Percentiles rank a stretch among this genome's conserved stretches.
Evolutionary conservation across 2,329 filamentous ascomycete species (phyloP).

Genomic region (Apiospora saccharicola): DNA sequence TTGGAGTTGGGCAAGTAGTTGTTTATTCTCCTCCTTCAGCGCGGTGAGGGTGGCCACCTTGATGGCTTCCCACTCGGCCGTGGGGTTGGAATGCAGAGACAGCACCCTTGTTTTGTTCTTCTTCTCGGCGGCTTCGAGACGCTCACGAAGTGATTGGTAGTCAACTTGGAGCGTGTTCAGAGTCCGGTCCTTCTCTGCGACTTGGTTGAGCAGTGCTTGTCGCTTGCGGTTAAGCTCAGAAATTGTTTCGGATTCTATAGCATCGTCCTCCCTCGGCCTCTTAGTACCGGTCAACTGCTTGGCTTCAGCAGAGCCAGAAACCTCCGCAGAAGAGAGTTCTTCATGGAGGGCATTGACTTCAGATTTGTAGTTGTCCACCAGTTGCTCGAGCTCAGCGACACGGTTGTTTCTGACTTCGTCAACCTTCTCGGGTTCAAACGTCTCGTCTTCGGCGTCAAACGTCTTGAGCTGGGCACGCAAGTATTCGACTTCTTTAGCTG

Average conservation of each 20-base stretch:
- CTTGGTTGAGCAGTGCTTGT: conserved; percentile 60
- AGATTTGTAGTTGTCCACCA: conserved; percentile 84
- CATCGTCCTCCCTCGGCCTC: conserved; percentile 66
- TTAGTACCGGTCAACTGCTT: conserved; percentile 61
- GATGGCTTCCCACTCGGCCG: conserved; percentile 82
- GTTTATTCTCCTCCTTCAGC: conserved; percentile 83
- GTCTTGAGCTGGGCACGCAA: conserved; percentile 90
- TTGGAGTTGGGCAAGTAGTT: conserved; percentile 77
- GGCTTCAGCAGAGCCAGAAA: conserved; percentile 45
- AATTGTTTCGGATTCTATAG: conserved; percentile 71
- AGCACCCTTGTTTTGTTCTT: conserved; percentile 82
- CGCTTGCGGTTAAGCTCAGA: conserved; percentile 89
- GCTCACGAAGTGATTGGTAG: conserved; percentile 73
- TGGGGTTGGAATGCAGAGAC: conserved; percentile 90
- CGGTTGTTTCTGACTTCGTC: conserved; percentile 78
- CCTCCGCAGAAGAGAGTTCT: conserved; percentile 74
- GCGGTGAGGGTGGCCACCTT: conserved; percentile 81
- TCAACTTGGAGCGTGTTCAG: conserved; percentile 73
- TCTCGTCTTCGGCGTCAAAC: conserved; percentile 86
- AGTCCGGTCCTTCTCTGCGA: conserved; percentile 72
- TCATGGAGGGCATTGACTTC: conserved; percentile 79
- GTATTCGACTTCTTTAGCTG: conserved; percentile 92
- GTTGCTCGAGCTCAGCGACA: conserved; percentile 81
- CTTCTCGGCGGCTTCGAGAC: conserved; percentile 71
- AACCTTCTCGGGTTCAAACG: conserved; percentile 80